Evolutionary conservation across 306 rosid species (phyloP).

Genomic region (Prunus mira): DNA sequence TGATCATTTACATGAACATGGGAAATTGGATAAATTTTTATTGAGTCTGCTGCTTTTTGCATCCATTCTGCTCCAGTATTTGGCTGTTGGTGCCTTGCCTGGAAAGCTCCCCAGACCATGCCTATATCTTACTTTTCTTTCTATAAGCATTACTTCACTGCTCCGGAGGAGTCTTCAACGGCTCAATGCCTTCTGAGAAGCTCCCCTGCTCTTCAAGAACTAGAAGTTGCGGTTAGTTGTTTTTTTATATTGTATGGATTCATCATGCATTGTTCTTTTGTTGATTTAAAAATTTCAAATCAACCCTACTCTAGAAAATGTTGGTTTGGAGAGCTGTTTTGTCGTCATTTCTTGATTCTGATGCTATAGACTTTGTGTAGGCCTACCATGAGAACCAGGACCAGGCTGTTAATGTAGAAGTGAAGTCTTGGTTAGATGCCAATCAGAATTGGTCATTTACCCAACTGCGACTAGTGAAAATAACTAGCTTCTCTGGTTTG

Average conservation of each 20-base stretch:
- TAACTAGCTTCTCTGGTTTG: conserved; percentile 34
- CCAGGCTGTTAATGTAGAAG: not conserved
- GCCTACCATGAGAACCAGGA: not conserved
- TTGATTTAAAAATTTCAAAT: not conserved
- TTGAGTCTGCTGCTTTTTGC: too few species aligned
- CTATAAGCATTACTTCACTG: too few species aligned
- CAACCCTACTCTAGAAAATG: too few species aligned
- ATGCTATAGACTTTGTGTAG: conserved; percentile 17
- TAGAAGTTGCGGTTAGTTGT: conserved; percentile 46
- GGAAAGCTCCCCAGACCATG: too few species aligned
- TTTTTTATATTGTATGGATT: too few species aligned
- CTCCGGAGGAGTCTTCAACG: too few species aligned
- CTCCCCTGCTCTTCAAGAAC: conserved; percentile 48
- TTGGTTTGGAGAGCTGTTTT: not conserved
- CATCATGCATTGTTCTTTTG: not conserved
- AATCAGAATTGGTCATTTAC: conserved; percentile 16
- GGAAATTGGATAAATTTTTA: too few species aligned
- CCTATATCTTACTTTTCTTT: too few species aligned
- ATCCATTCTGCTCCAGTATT: too few species aligned
- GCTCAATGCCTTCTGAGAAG: conserved; percentile 41
- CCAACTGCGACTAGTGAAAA: conserved; percentile 43
- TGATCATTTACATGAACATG: too few species aligned
- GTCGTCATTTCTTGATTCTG: not conserved
- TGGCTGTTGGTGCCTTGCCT: too few species aligned
- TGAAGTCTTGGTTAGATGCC: conserved; percentile 25